phyloP scores from a whole-genome alignment of 257 asterid species.

The Solanum paucissectum region DNA sequence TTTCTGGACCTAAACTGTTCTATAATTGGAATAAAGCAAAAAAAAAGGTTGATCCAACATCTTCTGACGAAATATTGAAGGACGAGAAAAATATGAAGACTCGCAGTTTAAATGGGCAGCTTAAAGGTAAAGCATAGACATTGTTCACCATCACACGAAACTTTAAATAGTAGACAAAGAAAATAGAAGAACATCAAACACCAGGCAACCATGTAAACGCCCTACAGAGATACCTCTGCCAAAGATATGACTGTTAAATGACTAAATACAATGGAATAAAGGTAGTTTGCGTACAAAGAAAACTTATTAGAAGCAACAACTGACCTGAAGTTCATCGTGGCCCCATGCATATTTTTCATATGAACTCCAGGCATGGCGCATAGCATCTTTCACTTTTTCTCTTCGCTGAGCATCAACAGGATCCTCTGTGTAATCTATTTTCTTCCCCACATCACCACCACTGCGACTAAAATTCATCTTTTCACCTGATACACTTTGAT shows the following conservation, averaged over 20 bases:
- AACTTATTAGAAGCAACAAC: neutral
- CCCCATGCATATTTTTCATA: constrained; percentile 99
- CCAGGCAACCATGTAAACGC: neutral
- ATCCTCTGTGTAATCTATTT: constrained; percentile 36
- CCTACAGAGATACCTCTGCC: neutral
- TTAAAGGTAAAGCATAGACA: neutral
- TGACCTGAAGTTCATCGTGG: constrained; percentile 95
- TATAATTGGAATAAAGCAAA: neutral
- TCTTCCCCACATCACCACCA: constrained; percentile 4
- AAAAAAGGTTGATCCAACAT: neutral
- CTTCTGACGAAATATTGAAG: neutral
- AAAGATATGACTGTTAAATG: neutral
- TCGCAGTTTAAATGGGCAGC: neutral
- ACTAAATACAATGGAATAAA: neutral
- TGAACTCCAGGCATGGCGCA: constrained; percentile 96
- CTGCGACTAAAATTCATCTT: constrained; percentile 11
- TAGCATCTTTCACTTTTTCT: constrained; percentile 87
- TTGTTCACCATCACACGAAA: neutral
- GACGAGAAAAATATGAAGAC: neutral
- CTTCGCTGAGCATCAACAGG: constrained; percentile 52
- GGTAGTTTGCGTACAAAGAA: neutral
- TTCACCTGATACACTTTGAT: constrained; percentile 18
- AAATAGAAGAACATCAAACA: neutral
- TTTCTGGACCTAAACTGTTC: neutral
- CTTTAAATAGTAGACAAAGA: neutral